Percentiles rank a stretch among this genome's conserved stretches.
phyloP scores from a whole-genome alignment of 139 green algal genomes.

The Closterium sp. region DNA sequence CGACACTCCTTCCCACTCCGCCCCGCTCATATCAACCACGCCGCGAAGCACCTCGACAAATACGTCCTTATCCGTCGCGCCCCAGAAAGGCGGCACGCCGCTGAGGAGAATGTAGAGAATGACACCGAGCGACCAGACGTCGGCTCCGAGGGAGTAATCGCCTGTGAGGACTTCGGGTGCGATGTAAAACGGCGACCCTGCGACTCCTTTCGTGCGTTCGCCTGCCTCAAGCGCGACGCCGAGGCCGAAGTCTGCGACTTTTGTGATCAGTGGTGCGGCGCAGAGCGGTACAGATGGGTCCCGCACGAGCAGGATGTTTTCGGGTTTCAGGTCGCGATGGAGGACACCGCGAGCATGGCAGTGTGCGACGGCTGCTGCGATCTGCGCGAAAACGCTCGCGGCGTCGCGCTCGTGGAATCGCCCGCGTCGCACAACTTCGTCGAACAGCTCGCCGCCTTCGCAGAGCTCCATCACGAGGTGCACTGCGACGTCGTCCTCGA shows the following conservation, averaged over 20 bases:
- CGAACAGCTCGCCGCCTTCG: slow-evolving; percentile 8
- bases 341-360: not conserved
- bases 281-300: slow-evolving; percentile 6
- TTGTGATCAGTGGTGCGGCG: not conserved
- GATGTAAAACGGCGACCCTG: slow-evolving; percentile 81
- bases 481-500: not conserved
- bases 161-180: slow-evolving; percentile 76
- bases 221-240: not conserved
- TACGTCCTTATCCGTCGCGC: slow-evolving; percentile 76
- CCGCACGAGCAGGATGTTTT: slow-evolving; percentile 5
- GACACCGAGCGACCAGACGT: slow-evolving; percentile 91
- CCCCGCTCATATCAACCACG: slow-evolving; percentile 63
- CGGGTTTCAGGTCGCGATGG: slow-evolving; percentile 1
- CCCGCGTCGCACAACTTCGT: not conserved
- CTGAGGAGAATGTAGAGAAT: slow-evolving; percentile 95
- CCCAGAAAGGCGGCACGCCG: slow-evolving; percentile 88
- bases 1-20: slow-evolving; percentile 71
- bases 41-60: slow-evolving; percentile 70
- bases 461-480: slow-evolving; percentile 28
- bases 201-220: not conserved
- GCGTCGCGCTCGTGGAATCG: not conserved
- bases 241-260: slow-evolving; percentile 9
- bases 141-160: slow-evolving; percentile 76
- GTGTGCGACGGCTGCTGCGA: not conserved
- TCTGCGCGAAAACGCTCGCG: not conserved